These are phyloP conservation scores for Trypanosoma lewisi DNA, from an alignment of 208 protist genomes.

Conservation along the genomic window DNA sequence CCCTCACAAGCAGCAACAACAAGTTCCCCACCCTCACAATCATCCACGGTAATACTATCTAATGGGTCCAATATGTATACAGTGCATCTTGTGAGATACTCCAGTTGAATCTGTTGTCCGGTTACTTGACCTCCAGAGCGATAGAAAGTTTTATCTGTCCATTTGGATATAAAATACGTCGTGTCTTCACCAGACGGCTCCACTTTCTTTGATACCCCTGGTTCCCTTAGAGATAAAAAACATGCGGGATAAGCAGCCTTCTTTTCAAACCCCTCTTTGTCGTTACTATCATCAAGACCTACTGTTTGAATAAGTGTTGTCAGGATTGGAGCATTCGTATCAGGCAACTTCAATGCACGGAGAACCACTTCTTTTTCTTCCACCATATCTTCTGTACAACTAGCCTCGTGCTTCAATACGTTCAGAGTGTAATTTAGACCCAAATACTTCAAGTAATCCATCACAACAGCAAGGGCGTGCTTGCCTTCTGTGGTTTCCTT, in stretches of 20 bases:
- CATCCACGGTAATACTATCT: slow-evolving; percentile 90
- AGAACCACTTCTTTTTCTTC: slow-evolving; percentile 10
- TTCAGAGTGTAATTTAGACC: slow-evolving; percentile 81
- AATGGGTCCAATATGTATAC: slow-evolving; percentile 85
- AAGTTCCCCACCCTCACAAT: slow-evolving; percentile 90
- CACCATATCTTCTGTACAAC: slow-evolving; percentile 27
- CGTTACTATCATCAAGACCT: neutral
- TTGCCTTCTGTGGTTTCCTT: slow-evolving; percentile 36
- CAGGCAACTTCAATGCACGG: slow-evolving; percentile 7
- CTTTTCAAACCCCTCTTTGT: neutral
- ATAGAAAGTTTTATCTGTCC: slow-evolving; percentile 58
- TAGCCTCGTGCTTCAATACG: slow-evolving; percentile 71
- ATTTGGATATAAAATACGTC: slow-evolving; percentile 86
- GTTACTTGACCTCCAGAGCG: slow-evolving; percentile 60
- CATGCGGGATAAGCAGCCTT: neutral
- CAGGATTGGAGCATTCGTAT: slow-evolving; percentile 16
- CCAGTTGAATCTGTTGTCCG: slow-evolving; percentile 87
- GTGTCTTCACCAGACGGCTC: slow-evolving; percentile 61
- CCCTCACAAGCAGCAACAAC: slow-evolving; percentile 90
- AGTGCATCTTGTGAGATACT: slow-evolving; percentile 84
- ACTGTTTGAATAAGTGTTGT: slow-evolving; percentile 5
- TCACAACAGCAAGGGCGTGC: slow-evolving; percentile 52
- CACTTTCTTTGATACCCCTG: slow-evolving; percentile 25
- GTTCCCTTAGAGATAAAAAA: slow-evolving; percentile 6
- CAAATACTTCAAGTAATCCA: slow-evolving; percentile 64